Evolutionary conservation across 2,329 filamentous ascomycete genomes (phyloP).

Genomic region (Colletotrichum brevisporum): DNA sequence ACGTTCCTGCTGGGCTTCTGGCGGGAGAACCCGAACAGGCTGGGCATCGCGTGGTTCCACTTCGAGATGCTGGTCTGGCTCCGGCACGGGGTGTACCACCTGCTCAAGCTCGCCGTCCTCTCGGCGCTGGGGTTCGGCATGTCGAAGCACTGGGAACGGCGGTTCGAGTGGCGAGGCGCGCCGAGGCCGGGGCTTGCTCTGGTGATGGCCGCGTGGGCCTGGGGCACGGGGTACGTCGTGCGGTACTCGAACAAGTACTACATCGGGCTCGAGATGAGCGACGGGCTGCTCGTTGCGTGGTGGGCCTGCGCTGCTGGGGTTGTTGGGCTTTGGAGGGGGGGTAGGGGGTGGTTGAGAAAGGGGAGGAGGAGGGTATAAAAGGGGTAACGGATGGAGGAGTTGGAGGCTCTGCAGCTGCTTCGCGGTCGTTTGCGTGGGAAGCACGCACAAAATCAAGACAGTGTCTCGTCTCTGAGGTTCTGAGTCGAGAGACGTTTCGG

Average conservation of each 20-base stretch:
- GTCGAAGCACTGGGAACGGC: not conserved
- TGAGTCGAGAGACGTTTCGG: too few species aligned
- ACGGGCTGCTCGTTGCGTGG: constrained; percentile 49
- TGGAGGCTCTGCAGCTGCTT: too few species aligned
- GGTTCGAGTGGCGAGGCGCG: not conserved
- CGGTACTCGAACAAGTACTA: constrained; percentile 54
- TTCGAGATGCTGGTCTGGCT: constrained; percentile 10
- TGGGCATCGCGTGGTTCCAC: not conserved
- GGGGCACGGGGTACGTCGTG: constrained; percentile 46
- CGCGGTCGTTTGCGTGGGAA: rapidly evolving
- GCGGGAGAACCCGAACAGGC: rapidly evolving
- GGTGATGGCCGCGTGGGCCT: constrained; percentile 33
- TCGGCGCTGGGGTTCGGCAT: not conserved
- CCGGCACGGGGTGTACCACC: constrained; percentile 8
- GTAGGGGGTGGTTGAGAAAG: not conserved
- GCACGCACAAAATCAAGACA: too few species aligned
- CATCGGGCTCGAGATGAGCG: constrained; percentile 55
- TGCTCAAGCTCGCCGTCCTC: constrained; percentile 6
- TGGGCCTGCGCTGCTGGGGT: constrained; percentile 36
- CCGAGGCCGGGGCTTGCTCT: constrained; percentile 23
- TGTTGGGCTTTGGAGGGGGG: not conserved
- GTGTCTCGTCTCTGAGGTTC: too few species aligned
- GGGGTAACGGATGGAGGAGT: not conserved
- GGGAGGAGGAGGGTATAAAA: not conserved
- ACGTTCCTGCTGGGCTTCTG: not conserved